Base-by-base conservation (phyloP, 1,284 basidiomycete species). In the Rhodofomes roseus region DNA sequence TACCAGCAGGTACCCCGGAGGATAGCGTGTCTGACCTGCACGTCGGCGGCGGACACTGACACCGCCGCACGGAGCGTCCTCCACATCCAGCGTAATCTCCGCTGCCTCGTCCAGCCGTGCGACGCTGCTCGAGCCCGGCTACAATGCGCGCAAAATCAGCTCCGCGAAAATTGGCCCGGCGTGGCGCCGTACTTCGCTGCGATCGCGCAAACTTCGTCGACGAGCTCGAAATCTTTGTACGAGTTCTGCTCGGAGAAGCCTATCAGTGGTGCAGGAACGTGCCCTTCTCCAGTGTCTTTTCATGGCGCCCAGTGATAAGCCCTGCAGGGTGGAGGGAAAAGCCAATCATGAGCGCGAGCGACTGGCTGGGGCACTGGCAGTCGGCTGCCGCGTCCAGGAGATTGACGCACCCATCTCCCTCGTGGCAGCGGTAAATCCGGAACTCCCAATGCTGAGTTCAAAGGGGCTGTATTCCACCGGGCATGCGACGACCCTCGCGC, bases 391-490 rank as follows among this genome's bases (percentile, higher is more conserved):
- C 74, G 66, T 8, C 77, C 76, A 22, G 79, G 65, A 0, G 76
- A 81, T 43, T 67, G 63, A 58, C 31, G 71, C 63, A 11, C 69
- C 70, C n/a, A 73, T 67, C 60, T 73, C 70, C 9, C 72, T 66
- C 1, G 70, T 68, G 2, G 71, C 64, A 50, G 66, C 61, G 12
- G 74, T 62, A 7, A 76, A 37, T 4, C 64, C 69, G 20, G 63
- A 64, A 51, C 65, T 62, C 55, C 75, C 74, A 50, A 75, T 71
- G 54, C 70, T 70, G 9, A 72, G 65, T 37, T 72, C 72, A 70
- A 77, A 81, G 0, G 79, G 76, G 22, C 76, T 78, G 63, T 72
- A 76, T 60, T 81, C 79, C 48, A 79, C 65, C 61, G 81, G 76
- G 16, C 81, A 65, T 1, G 75, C 77, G 37, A 54, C 34, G 23